Base-by-base conservation (phyloP, 139 green algal genomes). In the Chlamydomonas schloesseri region DNA sequence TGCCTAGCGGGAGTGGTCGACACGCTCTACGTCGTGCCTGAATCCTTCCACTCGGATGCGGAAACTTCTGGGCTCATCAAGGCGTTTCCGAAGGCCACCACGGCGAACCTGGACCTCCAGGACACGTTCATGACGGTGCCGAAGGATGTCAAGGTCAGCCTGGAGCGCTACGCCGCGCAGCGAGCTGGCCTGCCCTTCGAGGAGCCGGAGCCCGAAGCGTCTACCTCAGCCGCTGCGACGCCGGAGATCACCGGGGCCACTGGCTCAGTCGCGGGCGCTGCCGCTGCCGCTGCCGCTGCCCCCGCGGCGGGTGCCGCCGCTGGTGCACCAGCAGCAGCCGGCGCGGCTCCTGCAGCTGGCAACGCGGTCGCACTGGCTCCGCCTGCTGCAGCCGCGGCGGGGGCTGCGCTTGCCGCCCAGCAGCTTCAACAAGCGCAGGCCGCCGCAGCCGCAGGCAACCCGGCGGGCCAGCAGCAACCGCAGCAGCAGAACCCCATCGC, bases 1-100 rank as follows among this genome's bases (percentile, higher is more conserved):
- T 80, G 69, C n/a, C 53, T 87, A 11, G 81, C 69, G 0, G 69
- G 46, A 5, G 46, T 72, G 5, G 81, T 87, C 21, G 81, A 87
- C 81, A 71, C 68, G 28, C 36, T 87, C 18, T 80, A 87, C 81
- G 71, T 87, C 14, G 69, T 87, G 34, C 81, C 81, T 34, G 81
- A 87, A 26, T 64, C 31, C 34, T 87, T 87, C 34, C 81, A 50
- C 2, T 29, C 47, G 8, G 69, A 79, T 34, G 33, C 58, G 18
- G 62, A 9, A 29, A 65, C 62, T 0, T 3, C 5, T 0, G 28
- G 64, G 26, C 24, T 87, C 53, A 55, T 28, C 21, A 34, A 28
- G 3, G 68, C 69, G 28, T 87, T 87, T 14, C 81, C 81, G 4
- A 87, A 62, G 55, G 50, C 81, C 53, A 87, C 69, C 3, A 87